Percentiles rank a stretch among this genome's conserved stretches.
These are phyloP conservation scores for Hypoxylon sp. DNA, from an alignment of 2,329 filamentous ascomycete species.

Conservation along the genomic window DNA sequence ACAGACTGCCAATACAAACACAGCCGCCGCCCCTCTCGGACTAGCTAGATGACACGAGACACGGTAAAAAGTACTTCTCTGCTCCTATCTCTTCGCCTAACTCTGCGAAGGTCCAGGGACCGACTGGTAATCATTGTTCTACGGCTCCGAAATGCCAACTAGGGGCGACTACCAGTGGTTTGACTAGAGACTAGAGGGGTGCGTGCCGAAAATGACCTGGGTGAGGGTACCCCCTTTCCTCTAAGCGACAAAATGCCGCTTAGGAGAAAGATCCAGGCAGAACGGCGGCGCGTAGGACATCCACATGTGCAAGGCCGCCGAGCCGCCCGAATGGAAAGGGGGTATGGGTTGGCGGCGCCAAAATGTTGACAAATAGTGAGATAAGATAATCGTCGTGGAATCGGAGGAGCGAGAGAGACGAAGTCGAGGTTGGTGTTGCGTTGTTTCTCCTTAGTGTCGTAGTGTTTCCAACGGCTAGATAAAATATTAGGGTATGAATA, in stretches of 20 bases:
- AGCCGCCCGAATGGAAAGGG: constrained; percentile 17
- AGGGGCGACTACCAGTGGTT: constrained; percentile 10
- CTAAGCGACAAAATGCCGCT: constrained; percentile 10
- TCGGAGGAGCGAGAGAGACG: neutral
- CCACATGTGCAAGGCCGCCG: constrained; percentile 16
- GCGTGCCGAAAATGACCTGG: constrained; percentile 6
- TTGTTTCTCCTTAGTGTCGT: neutral
- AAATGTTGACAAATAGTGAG: no score
- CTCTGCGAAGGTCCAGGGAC: constrained; percentile 40
- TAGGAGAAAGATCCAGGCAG: constrained; percentile 26
- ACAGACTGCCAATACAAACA: neutral
- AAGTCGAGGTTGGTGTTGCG: neutral
- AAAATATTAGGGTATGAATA: neutral
- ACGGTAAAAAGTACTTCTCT: constrained; percentile 34
- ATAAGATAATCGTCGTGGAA: no score
- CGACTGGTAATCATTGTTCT: neutral
- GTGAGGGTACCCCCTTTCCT: constrained; percentile 22
- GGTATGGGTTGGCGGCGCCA: neutral
- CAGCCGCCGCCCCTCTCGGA: constrained; percentile 30
- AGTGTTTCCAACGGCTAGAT: neutral
- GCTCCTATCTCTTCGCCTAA: constrained; percentile 35
- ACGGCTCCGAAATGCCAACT: neutral
- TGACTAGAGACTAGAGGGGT: constrained; percentile 38
- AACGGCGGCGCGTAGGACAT: constrained; percentile 12
- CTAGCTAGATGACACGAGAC: constrained; percentile 39